Conservation (phyloP, 768 basidiomycete genomes). For the Trametes cubensis region DNA sequence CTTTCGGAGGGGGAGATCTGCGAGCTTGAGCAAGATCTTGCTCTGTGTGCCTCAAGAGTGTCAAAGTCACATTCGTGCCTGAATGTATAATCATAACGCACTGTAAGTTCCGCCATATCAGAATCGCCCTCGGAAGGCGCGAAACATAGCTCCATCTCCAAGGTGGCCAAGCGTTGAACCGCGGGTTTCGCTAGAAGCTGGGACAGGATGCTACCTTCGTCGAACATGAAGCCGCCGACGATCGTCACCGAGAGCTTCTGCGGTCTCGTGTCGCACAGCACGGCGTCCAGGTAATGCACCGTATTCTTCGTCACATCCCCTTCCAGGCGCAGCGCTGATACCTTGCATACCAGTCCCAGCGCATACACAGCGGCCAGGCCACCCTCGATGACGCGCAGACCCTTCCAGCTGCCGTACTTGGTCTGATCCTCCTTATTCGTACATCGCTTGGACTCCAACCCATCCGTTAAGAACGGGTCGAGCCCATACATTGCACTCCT, state of each 20-base stretch:
- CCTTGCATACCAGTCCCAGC: slow-evolving; percentile 14
- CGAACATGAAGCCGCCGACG: not conserved
- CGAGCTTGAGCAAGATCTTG: not conserved
- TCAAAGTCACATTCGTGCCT: not conserved
- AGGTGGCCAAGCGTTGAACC: not conserved
- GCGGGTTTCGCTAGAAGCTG: not conserved
- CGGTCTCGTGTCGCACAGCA: slow-evolving; percentile 9
- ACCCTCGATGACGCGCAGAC: slow-evolving; percentile 11
- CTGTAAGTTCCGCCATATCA: not conserved
- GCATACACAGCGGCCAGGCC: slow-evolving; percentile 7
- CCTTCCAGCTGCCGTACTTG: slow-evolving; percentile 7
- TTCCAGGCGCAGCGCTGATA: slow-evolving; percentile 4
- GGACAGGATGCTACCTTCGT: not conserved
- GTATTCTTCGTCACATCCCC: not conserved
- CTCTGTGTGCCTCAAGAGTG: not conserved
- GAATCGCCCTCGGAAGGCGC: not conserved
- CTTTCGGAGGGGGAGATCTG: not conserved
- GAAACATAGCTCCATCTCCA: slow-evolving; percentile 7
- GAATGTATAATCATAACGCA: not conserved
- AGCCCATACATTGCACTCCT: not conserved
- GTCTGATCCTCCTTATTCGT: slow-evolving; percentile 9
- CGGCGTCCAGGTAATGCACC: not conserved
- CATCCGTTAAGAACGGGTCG: not conserved
- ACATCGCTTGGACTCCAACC: not conserved
- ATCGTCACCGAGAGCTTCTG: not conserved